Evolutionary conservation across 108 stramenopile genomes (phyloP).

Genomic region (Cylindrotheca fusiformis): DNA sequence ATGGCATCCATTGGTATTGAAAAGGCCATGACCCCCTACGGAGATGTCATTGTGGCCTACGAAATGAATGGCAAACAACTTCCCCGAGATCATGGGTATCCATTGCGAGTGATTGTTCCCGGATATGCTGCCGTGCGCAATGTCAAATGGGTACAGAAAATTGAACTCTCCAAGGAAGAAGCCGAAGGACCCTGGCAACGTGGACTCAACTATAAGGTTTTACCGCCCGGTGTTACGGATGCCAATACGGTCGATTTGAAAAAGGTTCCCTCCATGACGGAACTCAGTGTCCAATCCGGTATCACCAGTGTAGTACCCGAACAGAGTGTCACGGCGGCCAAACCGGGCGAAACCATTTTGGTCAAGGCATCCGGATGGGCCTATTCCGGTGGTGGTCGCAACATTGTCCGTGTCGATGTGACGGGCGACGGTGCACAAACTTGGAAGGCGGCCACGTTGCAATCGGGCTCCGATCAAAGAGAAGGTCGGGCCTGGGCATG

Average conservation of each 20-base stretch:
- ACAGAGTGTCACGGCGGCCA: not conserved
- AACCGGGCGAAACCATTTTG: constrained; percentile 55
- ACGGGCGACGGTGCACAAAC: constrained; percentile 63
- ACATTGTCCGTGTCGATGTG: constrained; percentile 78
- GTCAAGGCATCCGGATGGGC: constrained; percentile 70
- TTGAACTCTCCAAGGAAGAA: constrained; percentile 52
- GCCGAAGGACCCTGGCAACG: constrained; percentile 78
- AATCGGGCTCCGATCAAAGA: constrained; percentile 54
- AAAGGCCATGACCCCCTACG: constrained; percentile 79
- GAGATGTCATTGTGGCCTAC: constrained; percentile 90
- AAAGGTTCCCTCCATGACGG: constrained; percentile 66
- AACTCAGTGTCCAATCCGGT: constrained; percentile 68
- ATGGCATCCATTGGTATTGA: constrained; percentile 72
- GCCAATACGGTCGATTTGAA: constrained; percentile 58
- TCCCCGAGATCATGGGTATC: constrained; percentile 93
- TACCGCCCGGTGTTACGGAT: constrained; percentile 67
- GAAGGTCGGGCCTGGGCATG: constrained; percentile 78
- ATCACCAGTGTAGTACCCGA: constrained; percentile 50
- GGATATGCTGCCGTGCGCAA: constrained; percentile 82
- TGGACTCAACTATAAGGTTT: constrained; percentile 78
- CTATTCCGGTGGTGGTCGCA: constrained; percentile 77
- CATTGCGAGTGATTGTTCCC: constrained; percentile 89
- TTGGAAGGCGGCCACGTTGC: constrained; percentile 55
- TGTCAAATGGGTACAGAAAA: constrained; percentile 72
- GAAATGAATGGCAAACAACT: constrained; percentile 93